Evolutionary conservation across 2,329 filamentous ascomycete genomes (phyloP).

Genomic region (Penicillium aurantiogriseum): DNA sequence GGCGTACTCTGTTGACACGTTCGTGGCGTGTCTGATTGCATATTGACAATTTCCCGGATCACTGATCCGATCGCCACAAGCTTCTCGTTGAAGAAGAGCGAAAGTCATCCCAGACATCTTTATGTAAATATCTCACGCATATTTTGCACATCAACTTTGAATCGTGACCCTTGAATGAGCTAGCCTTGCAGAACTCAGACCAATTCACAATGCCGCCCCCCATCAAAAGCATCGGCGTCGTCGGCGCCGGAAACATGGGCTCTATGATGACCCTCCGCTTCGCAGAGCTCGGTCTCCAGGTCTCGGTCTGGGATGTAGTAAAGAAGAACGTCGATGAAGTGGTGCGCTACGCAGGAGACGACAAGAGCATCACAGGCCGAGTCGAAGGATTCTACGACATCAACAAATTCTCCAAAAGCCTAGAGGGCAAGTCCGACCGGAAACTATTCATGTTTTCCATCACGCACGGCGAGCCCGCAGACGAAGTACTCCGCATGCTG

Average conservation of each 20-base stretch:
- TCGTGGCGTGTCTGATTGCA: conserved; percentile 14
- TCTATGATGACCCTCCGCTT: conserved; percentile 46
- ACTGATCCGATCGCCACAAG: conserved; percentile 19
- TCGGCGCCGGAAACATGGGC: conserved; percentile 44
- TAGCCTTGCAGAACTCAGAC: not conserved
- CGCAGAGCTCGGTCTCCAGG: conserved; percentile 38
- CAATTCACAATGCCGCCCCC: conserved; percentile 20
- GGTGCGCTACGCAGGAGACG: conserved; percentile 23
- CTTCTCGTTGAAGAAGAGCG: conserved; percentile 18
- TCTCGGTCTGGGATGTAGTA: conserved; percentile 41
- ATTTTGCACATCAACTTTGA: not conserved
- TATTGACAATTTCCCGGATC: conserved; percentile 14
- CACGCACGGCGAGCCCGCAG: conserved; percentile 41
- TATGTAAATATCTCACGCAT: not conserved
- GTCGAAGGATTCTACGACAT: conserved; percentile 38
- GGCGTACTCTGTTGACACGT: not conserved
- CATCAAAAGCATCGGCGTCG: conserved; percentile 41
- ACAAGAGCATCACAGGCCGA: conserved; percentile 30
- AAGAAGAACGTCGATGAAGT: conserved; percentile 36
- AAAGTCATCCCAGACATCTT: not conserved
- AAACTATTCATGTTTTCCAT: conserved; percentile 44
- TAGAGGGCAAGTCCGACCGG: conserved; percentile 31
- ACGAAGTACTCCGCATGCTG: conserved; percentile 40
- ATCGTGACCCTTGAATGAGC: not conserved
- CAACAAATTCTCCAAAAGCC: conserved; percentile 36